These are phyloP conservation scores for Tremellales sp. DNA, from an alignment of 1,284 basidiomycete species.

Conservation along the genomic window DNA sequence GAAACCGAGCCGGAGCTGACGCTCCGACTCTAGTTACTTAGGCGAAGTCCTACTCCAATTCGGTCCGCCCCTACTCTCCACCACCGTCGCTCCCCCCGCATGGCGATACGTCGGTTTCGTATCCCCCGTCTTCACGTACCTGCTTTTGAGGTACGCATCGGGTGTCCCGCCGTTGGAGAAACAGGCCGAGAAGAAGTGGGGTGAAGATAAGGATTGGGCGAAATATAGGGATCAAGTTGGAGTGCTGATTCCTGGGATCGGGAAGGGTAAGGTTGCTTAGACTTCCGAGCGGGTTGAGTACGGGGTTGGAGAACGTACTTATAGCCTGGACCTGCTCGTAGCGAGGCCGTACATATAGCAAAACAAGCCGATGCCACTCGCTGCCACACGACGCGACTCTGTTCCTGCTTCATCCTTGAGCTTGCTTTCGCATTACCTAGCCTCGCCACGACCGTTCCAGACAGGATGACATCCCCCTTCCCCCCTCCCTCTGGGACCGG, in stretches of 20 bases:
- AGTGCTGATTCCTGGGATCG: slow-evolving; percentile 28
- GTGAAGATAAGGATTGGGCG: slow-evolving; percentile 61
- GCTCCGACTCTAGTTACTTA: slow-evolving; percentile 58
- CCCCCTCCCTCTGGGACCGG: too few relatives aligned
- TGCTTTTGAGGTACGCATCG: slow-evolving; percentile 55
- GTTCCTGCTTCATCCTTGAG: too few relatives aligned
- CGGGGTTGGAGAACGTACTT: neutral
- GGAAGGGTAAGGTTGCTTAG: slow-evolving; percentile 20
- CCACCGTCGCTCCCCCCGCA: slow-evolving; percentile 48
- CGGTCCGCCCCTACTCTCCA: slow-evolving; percentile 63
- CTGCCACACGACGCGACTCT: too few relatives aligned
- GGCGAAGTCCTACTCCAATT: slow-evolving; percentile 72
- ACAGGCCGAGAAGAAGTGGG: slow-evolving; percentile 63
- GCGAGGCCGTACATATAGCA: too few relatives aligned
- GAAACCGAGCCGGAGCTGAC: neutral
- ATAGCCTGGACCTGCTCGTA: neutral
- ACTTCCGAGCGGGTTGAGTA: too few relatives aligned
- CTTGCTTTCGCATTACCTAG: too few relatives aligned
- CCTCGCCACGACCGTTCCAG: too few relatives aligned
- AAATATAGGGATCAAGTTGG: slow-evolving; percentile 56
- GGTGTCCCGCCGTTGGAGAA: slow-evolving; percentile 68
- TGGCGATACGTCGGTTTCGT: slow-evolving; percentile 52
- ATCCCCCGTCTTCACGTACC: slow-evolving; percentile 66
- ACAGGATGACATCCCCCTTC: slow-evolving; percentile 11
- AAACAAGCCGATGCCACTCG: too few relatives aligned